A percentile compares a stretch with the other conserved stretches of the same genome.
Evolutionary conservation across 495 filamentous ascomycete species (phyloP).

Genomic region (Podospora fimiseda): DNA sequence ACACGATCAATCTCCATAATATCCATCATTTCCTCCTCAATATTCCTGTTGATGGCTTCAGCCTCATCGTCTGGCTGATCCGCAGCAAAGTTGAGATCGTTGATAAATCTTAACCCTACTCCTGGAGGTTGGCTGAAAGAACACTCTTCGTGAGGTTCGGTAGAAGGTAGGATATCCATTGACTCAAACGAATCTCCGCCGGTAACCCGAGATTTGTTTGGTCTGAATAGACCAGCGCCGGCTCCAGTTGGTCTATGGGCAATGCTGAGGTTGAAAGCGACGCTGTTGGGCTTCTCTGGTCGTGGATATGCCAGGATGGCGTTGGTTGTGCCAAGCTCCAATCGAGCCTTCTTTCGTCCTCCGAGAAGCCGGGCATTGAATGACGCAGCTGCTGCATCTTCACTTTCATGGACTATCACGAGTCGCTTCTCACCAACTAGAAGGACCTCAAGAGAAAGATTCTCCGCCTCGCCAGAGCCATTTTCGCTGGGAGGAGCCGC

Average conservation of each 20-base stretch:
- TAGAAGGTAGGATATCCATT: slow-evolving; percentile 17
- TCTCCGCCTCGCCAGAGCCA: slow-evolving; percentile 14
- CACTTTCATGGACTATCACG: slow-evolving; percentile 48
- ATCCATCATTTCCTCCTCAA: slow-evolving; percentile 48
- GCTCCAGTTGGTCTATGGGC: slow-evolving; percentile 10
- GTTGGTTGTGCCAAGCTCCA: slow-evolving; percentile 17
- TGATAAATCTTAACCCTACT: slow-evolving; percentile 37
- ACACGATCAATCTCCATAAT: slow-evolving; percentile 52
- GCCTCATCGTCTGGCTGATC: slow-evolving; percentile 38
- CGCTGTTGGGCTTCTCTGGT: slow-evolving; percentile 33
- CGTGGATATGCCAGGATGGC: slow-evolving; percentile 39
- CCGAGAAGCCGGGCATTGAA: slow-evolving; percentile 28
- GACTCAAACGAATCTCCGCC: slow-evolving; percentile 20
- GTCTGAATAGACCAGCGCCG: slow-evolving; percentile 8
- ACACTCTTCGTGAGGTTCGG: slow-evolving; percentile 13
- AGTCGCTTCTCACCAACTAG: slow-evolving; percentile 60
- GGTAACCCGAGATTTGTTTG: background rate
- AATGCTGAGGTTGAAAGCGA: slow-evolving; percentile 43
- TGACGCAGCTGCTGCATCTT: slow-evolving; percentile 30
- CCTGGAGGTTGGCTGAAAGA: slow-evolving; percentile 1
- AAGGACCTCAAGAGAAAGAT: slow-evolving; percentile 51
- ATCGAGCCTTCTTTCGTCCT: slow-evolving; percentile 28
- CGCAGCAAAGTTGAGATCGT: slow-evolving; percentile 36
- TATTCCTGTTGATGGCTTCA: slow-evolving; percentile 40
- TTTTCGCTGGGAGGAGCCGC: slow-evolving; percentile 28